Base-by-base conservation (phyloP, 805 yeast genomes). In the Zygosaccharomyces bisporus region DNA sequence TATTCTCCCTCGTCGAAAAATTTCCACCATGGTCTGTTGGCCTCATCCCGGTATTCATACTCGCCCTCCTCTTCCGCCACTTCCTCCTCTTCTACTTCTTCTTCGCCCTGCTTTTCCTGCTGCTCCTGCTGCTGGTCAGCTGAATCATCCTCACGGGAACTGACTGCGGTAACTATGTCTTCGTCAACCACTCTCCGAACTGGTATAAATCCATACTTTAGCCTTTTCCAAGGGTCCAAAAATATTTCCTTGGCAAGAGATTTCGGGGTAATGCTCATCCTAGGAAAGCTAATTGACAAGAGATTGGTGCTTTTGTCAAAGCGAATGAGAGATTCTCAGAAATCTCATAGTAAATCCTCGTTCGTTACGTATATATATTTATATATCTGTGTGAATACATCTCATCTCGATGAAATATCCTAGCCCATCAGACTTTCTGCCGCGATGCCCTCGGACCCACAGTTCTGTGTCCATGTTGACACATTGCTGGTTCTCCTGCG, bases 1-100 rank as follows among this genome's bases (percentile, higher is more conserved):
- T 80, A 81, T 57, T 81, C 86, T 54, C 75, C 79, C 55, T 81
- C 84, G 56, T 80, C 81, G 63, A 77, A 77, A 51, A 73, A 75
- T 31, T 71, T 72, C 71, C 72, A 75, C 80, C 81, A 76, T 27
- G 71, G 67, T 39, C 79, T 66, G 48, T 72, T 56, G 6, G 78
- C 77, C 56, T 76, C 81, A 54, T 77, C 81, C 49, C 80, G 63
- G 54, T 70, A 72, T 53, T 75, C 80, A 27, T 46, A 48, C 18
- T 47, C 52, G 14, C 4, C 6, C 3, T 27, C 31, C n/a, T 27
- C 13, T 1, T 25, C 13, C 8, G 35, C 24, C 4, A 29, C 38
- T 14, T 35, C 42, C 34, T 39, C 33, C 31, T 37, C 30, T 36
- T 29, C 39, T 18, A 9, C 36, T 13, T 14, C 19, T 19, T 21